A percentile compares a stretch with the other conserved stretches of the same genome.
These are phyloP conservation scores for Anastatica hierochuntica DNA, from an alignment of 345 rosid genomes.

Conservation along the genomic window DNA sequence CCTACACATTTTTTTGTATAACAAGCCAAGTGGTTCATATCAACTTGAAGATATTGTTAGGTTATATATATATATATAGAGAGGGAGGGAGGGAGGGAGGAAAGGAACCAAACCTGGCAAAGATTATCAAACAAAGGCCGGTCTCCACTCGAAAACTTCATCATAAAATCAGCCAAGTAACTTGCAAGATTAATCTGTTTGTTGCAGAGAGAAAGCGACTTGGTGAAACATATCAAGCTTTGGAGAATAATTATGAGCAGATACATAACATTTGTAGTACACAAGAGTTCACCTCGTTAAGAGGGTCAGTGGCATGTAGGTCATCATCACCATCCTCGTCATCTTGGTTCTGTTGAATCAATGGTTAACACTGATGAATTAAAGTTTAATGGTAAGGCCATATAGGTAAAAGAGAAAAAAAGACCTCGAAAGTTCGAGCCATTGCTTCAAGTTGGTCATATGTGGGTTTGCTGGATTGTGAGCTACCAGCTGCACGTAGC, in stretches of 20 bases:
- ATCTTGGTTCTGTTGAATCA: conserved; percentile 40
- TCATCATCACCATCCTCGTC: conserved; percentile 53
- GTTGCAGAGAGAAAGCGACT: conserved; percentile 1
- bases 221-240: conserved; percentile 1
- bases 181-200: conserved; percentile 67
- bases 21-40: conserved; percentile 11
- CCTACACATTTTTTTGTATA: conserved; percentile 34
- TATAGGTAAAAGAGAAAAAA: neutral
- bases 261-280: neutral
- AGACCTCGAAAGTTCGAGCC: conserved; percentile 62
- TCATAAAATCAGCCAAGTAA: conserved; percentile 53
- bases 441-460: conserved; percentile 75
- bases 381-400: neutral
- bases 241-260: neutral
- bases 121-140: conserved; percentile 46
- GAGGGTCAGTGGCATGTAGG: conserved; percentile 44
- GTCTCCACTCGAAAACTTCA: conserved; percentile 43
- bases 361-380: conserved; percentile 3
- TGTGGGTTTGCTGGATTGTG: conserved; percentile 45
- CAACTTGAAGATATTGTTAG: neutral
- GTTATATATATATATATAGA: neutral
- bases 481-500: conserved; percentile 35
- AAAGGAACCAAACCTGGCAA: conserved; percentile 45
- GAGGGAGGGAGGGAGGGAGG: too few relatives aligned
- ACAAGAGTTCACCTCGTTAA: conserved; percentile 50